Conservation (phyloP, 2,329 filamentous ascomycete species). For the Hypoxylon sp. region DNA sequence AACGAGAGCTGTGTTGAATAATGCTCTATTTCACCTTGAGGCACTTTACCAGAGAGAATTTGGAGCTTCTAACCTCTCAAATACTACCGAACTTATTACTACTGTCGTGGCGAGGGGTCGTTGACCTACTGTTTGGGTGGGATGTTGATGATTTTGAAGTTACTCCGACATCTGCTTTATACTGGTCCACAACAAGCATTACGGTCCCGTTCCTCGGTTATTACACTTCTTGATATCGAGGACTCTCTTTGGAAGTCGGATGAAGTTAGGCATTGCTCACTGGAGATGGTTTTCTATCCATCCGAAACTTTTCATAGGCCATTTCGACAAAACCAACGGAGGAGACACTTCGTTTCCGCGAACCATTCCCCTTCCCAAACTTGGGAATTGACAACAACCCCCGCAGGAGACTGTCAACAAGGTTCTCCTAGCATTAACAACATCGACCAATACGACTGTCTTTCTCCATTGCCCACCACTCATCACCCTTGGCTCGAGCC, state of each 20-base stretch:
- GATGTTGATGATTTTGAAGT: not conserved
- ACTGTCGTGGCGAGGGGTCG: not conserved
- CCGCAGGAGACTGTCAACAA: not conserved
- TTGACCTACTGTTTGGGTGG: not conserved
- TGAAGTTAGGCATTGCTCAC: not conserved
- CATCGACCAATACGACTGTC: not conserved
- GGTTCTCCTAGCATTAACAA: not conserved
- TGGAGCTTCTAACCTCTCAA: not conserved
- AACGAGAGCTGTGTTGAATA: constrained; percentile 1
- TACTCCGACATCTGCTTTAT: not conserved
- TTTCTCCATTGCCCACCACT: not conserved
- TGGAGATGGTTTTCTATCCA: not conserved
- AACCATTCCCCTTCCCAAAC: not conserved
- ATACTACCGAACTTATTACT: constrained; percentile 4
- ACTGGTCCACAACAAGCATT: not conserved
- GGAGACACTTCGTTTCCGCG: not conserved
- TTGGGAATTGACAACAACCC: not conserved
- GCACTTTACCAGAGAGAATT: not conserved
- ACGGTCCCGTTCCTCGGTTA: not conserved
- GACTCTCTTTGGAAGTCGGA: not conserved
- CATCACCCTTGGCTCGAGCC: not conserved
- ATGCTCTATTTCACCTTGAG: not conserved
- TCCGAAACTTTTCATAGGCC: not conserved
- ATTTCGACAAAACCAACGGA: not conserved
- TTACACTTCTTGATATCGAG: not conserved